These are phyloP conservation scores for Ophiostoma quercus DNA, from an alignment of 2,329 filamentous ascomycete genomes.

Conservation along the genomic window DNA sequence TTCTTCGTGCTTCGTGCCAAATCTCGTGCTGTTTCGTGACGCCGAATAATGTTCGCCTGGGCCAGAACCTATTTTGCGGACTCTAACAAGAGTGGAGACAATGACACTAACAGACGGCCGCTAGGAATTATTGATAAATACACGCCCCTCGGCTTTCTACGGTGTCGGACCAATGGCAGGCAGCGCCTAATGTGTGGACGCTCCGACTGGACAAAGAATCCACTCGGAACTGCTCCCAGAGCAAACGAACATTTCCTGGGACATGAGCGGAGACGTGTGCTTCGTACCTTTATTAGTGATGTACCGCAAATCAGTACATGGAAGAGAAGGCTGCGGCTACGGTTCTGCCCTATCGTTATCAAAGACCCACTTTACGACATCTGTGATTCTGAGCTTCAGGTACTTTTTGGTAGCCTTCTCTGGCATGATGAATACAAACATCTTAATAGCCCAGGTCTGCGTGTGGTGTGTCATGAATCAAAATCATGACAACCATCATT, in stretches of 20 bases:
- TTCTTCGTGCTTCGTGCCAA: constrained; percentile 12
- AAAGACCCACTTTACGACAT: neutral
- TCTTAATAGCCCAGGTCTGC: too few relatives aligned
- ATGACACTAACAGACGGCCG: neutral
- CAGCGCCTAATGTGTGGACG: neutral
- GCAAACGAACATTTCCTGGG: neutral
- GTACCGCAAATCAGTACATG: neutral
- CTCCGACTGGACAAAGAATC: neutral
- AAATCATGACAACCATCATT: too few relatives aligned
- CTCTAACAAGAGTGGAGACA: neutral
- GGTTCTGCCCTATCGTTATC: constrained; percentile 15
- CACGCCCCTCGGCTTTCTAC: neutral
- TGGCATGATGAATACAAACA: too few relatives aligned
- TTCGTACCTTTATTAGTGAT: neutral
- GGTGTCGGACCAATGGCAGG: constrained; percentile 5
- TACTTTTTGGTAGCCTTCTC: too few relatives aligned
- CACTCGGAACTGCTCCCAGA: constrained; percentile 7
- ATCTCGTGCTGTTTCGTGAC: constrained; percentile 15
- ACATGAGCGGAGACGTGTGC: neutral
- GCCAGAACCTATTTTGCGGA: constrained; percentile 8
- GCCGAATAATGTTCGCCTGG: constrained; percentile 4
- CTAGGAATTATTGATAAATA: neutral
- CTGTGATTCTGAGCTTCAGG: neutral
- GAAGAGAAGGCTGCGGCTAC: constrained; percentile 10
- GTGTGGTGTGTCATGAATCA: too few relatives aligned